Conservation (phyloP, 1,139 yeast genomes). For the Suhomyces kunorum region DNA sequence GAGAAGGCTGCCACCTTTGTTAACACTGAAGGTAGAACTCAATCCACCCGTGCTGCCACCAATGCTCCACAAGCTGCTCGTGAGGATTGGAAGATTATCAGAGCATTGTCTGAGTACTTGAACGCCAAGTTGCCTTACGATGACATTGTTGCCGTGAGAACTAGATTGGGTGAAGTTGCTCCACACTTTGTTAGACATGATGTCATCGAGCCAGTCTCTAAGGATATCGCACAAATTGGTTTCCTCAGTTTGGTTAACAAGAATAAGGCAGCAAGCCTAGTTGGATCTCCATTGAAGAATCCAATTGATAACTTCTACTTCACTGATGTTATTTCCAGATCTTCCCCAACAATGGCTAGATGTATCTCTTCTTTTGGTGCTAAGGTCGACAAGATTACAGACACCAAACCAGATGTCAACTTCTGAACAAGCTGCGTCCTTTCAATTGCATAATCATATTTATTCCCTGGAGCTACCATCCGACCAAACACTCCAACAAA, state of each 20-base stretch:
- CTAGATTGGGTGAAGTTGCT: slow-evolving; percentile 73
- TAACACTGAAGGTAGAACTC: slow-evolving; percentile 89
- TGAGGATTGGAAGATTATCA: slow-evolving; percentile 88
- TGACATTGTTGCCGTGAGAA: slow-evolving; percentile 67
- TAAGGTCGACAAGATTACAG: slow-evolving; percentile 58
- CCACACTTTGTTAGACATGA: slow-evolving; percentile 82
- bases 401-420: slow-evolving; percentile 48
- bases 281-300: slow-evolving; percentile 58
- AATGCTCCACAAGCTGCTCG: slow-evolving; percentile 92
- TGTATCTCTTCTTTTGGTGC: slow-evolving; percentile 71
- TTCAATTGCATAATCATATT: slow-evolving; percentile 15
- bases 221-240: slow-evolving; percentile 60
- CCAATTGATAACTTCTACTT: slow-evolving; percentile 84
- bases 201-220: slow-evolving; percentile 67
- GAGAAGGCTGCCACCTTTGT: slow-evolving; percentile 88
- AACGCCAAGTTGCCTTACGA: slow-evolving; percentile 76
- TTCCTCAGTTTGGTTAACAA: slow-evolving; percentile 47
- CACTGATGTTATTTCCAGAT: slow-evolving; percentile 85
- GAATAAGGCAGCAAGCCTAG: slow-evolving; percentile 39
- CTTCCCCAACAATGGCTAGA: slow-evolving; percentile 89
- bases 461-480: slow-evolving; percentile 9
- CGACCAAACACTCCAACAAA: slow-evolving; percentile 7
- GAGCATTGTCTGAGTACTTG: slow-evolving; percentile 81
- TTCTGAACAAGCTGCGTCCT: slow-evolving; percentile 21
- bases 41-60: slow-evolving; percentile 82